Evolutionary conservation across 352 stramenopile genomes (phyloP).

Genomic region (Phytophthora lateralis): DNA sequence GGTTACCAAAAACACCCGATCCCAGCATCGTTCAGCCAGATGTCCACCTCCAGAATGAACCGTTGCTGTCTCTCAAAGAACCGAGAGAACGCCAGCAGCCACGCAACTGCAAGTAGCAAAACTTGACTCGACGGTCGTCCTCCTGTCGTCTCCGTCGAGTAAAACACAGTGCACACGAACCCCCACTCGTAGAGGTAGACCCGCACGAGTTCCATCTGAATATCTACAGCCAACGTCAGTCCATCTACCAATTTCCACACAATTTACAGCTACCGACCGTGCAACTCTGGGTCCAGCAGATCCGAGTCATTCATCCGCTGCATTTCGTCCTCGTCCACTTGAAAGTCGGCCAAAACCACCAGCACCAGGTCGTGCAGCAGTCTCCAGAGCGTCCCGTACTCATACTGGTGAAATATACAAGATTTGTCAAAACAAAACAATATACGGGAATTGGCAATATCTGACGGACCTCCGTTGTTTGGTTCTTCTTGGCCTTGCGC

Average conservation of each 20-base stretch:
- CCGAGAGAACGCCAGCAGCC: conserved; percentile 50
- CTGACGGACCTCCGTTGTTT: conserved; percentile 21
- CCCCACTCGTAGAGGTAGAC: conserved; percentile 76
- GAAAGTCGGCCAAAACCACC: conserved; percentile 62
- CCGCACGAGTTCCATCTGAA: conserved; percentile 51
- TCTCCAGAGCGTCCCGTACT: conserved; percentile 58
- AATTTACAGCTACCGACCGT: conserved; percentile 19
- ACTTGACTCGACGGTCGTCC: conserved; percentile 35
- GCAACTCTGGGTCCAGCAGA: conserved; percentile 31
- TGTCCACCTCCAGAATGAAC: conserved; percentile 44
- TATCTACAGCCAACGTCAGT: conserved; percentile 12
- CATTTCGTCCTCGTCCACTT: conserved; percentile 52
- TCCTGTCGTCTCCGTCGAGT: conserved; percentile 7
- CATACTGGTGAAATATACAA: conserved; percentile 27
- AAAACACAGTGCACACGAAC: conserved; percentile 59
- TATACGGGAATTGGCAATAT: background rate
- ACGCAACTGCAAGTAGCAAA: conserved; percentile 58
- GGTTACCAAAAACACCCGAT: background rate
- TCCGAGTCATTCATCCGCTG: conserved; percentile 20
- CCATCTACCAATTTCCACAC: background rate
- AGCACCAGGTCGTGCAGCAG: conserved; percentile 72
- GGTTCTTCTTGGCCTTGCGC: conserved; percentile 67
- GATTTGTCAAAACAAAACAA: background rate
- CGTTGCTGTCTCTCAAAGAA: conserved; percentile 58
- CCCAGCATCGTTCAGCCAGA: too few species aligned